A percentile compares a stretch with the other conserved stretches of the same genome.
phyloP scores from a whole-genome alignment of 208 protist species.

The Leishmania tropica region DNA sequence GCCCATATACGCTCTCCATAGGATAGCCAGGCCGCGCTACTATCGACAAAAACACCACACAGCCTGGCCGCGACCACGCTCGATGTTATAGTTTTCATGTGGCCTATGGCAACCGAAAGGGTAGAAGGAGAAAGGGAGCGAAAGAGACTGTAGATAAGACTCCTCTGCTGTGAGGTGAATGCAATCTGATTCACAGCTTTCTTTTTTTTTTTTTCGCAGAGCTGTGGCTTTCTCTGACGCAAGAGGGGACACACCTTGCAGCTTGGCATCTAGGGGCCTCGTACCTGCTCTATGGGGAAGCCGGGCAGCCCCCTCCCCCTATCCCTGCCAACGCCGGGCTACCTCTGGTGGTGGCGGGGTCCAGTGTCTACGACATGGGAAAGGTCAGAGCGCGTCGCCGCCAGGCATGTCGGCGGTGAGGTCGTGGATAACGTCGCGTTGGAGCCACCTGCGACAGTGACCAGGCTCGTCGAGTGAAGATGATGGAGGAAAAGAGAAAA shows the following conservation, averaged over 20 bases:
- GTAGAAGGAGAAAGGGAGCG: background rate
- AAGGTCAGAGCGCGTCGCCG: background rate
- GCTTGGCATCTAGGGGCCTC: background rate
- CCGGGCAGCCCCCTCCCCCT: background rate
- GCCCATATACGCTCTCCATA: constrained; percentile 38
- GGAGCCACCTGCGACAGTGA: background rate
- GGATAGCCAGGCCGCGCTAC: constrained; percentile 29
- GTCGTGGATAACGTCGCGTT: background rate
- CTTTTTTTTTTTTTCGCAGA: no score
- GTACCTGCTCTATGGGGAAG: background rate
- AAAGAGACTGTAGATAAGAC: background rate
- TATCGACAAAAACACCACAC: constrained; percentile 35
- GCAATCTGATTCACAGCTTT: background rate
- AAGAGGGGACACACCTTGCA: background rate
- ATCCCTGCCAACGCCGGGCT: background rate
- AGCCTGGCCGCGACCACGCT: constrained; percentile 13
- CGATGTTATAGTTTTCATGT: constrained; percentile 28
- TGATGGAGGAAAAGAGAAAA: background rate
- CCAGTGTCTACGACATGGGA: background rate
- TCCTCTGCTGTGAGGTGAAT: background rate
- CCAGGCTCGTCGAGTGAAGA: background rate
- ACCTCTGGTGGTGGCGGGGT: background rate
- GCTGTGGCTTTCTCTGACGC: background rate
- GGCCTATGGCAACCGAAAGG: background rate
- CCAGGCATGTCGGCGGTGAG: background rate